Conservation (phyloP, 2,329 filamentous ascomycete genomes). For the Penicillium crustosum region DNA sequence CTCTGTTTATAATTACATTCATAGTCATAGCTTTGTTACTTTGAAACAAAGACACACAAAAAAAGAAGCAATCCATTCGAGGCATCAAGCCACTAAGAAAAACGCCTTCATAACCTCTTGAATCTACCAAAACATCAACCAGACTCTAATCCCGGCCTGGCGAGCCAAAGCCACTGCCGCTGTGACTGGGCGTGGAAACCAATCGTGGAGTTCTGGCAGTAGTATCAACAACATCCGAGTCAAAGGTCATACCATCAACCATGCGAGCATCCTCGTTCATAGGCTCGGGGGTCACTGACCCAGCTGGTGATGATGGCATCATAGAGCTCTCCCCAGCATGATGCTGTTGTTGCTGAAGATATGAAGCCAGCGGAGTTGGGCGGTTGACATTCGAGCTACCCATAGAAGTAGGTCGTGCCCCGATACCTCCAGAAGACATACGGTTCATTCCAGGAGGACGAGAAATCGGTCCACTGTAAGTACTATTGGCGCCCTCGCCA, state of each 20-base stretch:
- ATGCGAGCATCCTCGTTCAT: constrained; percentile 57
- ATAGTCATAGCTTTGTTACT: neutral
- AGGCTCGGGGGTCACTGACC: constrained; percentile 44
- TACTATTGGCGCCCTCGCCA: constrained; percentile 85
- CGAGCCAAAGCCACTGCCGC: constrained; percentile 15
- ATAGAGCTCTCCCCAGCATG: constrained; percentile 40
- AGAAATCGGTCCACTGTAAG: constrained; percentile 73
- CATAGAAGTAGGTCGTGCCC: constrained; percentile 40
- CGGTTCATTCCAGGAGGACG: constrained; percentile 54
- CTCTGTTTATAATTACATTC: neutral
- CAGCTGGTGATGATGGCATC: constrained; percentile 40
- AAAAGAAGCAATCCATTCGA: constrained; percentile 1
- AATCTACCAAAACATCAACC: constrained; percentile 3
- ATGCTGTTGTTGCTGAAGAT: constrained; percentile 27
- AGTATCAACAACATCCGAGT: constrained; percentile 63
- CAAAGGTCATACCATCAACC: constrained; percentile 67
- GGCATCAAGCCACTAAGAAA: constrained; percentile 4
- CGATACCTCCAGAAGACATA: constrained; percentile 34
- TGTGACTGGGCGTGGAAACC: constrained; percentile 34
- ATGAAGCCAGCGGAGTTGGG: constrained; percentile 29
- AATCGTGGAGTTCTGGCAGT: constrained; percentile 60
- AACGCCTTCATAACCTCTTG: constrained; percentile 16
- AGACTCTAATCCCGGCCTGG: constrained; percentile 24
- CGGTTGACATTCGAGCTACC: constrained; percentile 38
- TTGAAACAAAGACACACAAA: neutral